Evolutionary conservation across 2,329 filamentous ascomycete species (phyloP), one percentile per base, ranked within the genome.

Genomic region (Didymella arachidicola): DNA sequence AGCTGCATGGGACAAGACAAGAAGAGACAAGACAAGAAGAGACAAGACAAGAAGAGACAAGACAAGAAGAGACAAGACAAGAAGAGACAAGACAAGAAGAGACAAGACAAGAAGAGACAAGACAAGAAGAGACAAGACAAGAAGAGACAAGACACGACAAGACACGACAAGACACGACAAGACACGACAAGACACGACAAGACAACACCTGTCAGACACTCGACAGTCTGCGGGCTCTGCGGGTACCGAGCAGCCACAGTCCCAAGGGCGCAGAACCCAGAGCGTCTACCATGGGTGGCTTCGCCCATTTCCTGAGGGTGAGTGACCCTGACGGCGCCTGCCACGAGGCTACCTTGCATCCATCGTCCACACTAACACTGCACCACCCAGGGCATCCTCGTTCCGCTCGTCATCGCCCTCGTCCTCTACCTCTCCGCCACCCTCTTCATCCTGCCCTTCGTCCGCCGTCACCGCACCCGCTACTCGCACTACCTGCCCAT

Each of bases 401-500:
- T 80, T n/a, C 80, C 80, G n/a, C 77, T 79, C 63, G 65, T 80
- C 64, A 72, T 80, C 62, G 77, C 80, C 57, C 68, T 67, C 34
- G 55, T 73, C 56, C 76, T 82, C 70, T 82, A 81, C 71, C 54
- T 74, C 67, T 59, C 78, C 57, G 67, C 79, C 55, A 76, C 76
- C 62, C 72, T 78, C 65, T 48, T 78, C 60, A 55, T 82, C 62
- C 63, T 82, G 25, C 80, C 80, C 44, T 74, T 82, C 46, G 67
- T 79, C 47, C 79, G 78, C 67, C 76, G 74, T 50, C 77, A 82
- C 64, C 75, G 78, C 65, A 72, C 70, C 57, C 77, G 77, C 67
- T 81, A 81, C 72, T 72, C 68, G 57, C 78, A 81, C 54, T 78
- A 79, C 64, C 73, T 78, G 2, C 80, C 80, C 65, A 72, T 81